Conservation (phyloP, 257 asterid species). For the Fraxinus quadrangulata region DNA sequence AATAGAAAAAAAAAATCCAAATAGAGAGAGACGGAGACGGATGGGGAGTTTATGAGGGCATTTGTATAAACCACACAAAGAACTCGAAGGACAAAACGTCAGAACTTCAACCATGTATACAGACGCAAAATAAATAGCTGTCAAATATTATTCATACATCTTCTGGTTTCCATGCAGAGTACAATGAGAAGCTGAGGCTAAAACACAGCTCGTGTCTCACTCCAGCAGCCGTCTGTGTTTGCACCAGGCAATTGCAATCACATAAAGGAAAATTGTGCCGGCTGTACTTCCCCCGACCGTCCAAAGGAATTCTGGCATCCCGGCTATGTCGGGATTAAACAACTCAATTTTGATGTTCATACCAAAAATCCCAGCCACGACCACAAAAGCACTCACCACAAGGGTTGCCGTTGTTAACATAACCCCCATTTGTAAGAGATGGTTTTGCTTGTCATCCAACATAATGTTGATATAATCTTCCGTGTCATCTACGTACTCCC, state of each 20-base stretch:
- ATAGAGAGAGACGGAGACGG: too few relatives aligned
- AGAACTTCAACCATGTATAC: not conserved
- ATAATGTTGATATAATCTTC: conserved; percentile 64
- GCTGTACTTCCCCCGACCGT: conserved; percentile 56
- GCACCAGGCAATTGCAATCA: conserved; percentile 54
- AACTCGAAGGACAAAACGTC: not conserved
- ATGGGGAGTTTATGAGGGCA: not conserved
- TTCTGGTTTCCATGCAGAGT: not conserved
- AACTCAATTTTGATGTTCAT: conserved; percentile 51
- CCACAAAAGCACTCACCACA: conserved; percentile 52
- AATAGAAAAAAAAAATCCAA: too few relatives aligned
- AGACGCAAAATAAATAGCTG: not conserved
- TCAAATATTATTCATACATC: not conserved
- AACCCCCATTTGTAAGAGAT: conserved; percentile 63
- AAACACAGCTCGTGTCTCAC: conserved; percentile 13
- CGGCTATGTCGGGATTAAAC: conserved; percentile 27
- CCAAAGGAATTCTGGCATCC: conserved; percentile 48
- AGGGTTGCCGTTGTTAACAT: conserved; percentile 61
- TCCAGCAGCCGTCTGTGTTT: conserved; percentile 52
- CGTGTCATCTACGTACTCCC: conserved; percentile 63
- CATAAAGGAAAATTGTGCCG: conserved; percentile 43
- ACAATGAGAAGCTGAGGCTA: not conserved
- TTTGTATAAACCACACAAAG: not conserved
- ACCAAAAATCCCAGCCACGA: conserved; percentile 52
- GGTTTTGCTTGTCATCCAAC: conserved; percentile 68